Evolutionary conservation across 805 yeast species (phyloP), one percentile per base, ranked within the genome.

Genomic region (Candida ovalis): DNA sequence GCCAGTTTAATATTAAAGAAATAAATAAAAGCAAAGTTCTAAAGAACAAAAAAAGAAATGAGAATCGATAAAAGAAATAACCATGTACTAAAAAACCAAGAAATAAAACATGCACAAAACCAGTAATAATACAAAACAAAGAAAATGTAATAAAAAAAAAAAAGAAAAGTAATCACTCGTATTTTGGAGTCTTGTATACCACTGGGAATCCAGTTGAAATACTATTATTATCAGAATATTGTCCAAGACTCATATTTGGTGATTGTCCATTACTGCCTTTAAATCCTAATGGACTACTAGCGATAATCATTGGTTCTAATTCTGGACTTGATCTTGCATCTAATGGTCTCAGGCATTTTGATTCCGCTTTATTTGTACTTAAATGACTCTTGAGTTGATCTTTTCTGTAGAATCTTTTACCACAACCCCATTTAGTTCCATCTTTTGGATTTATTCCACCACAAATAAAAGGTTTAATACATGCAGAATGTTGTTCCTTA

Each of bases 341-440:
- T 12, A 32, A 9, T 13, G 17, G 23, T 13, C 17, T 46, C 32
- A 54, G 45, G 33, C 61, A 58, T 40, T 49, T 49, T 22, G 42
- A 47, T 30, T 50, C 60, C 22, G 61, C 61, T 48, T 58, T 58
- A 42, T 48, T 51, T 17, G 61, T 58, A 46, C 49, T 56, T 19
- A 58, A 44, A 48, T 58, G 61, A 40, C 59, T 53, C 46, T 56
- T 58, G 28, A 58, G 51, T 50, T 58, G 61, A 48, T 58, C 60
- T 42, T 56, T 58, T 41, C 61, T 46, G 47, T 51, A 55, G 46
- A 58, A 58, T 32, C 58, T 42, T 32, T 56, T 56, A 15, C 60
- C 60, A 39, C 61, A 58, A 9, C 61, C 61, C 61, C 61, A 58
- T 17, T 48, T 39, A 5, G 57, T 44, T 4, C 61, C 61, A 33